A percentile compares a stretch with the other conserved stretches of the same genome.
Conservation (phyloP, 73 alveolate species). For the Tetrahymena malaccensis region DNA sequence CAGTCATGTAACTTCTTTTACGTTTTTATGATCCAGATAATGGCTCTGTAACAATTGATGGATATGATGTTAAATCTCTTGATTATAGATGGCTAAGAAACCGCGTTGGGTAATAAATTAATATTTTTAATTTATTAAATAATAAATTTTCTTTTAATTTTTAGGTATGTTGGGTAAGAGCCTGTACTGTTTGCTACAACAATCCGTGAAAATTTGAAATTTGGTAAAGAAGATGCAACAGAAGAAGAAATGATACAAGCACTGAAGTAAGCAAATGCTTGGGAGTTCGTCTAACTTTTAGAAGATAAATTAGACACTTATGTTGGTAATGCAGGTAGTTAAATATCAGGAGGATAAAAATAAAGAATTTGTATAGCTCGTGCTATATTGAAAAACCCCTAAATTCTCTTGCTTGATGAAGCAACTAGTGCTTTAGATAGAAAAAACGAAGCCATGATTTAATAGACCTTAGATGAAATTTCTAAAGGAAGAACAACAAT, state of each 20-base stretch:
- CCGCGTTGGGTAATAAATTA: constrained; percentile 46
- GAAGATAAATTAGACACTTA: constrained; percentile 67
- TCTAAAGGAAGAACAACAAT: constrained; percentile 44
- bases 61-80: constrained; percentile 48
- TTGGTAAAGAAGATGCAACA: constrained; percentile 65
- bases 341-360: constrained; percentile 65
- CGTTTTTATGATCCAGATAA: constrained; percentile 63
- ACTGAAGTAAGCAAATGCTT: constrained; percentile 44
- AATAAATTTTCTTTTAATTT: not conserved
- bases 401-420: constrained; percentile 72
- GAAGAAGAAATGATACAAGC: constrained; percentile 52
- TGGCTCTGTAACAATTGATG: constrained; percentile 60
- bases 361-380: constrained; percentile 75
- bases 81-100: constrained; percentile 50
- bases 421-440: constrained; percentile 79
- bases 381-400: constrained; percentile 51
- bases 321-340: constrained; percentile 64
- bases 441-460: constrained; percentile 56
- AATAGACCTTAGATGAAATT: constrained; percentile 55
- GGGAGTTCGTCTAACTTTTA: constrained; percentile 65
- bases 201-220: constrained; percentile 65
- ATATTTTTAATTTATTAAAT: not conserved
- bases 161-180: constrained; percentile 78
- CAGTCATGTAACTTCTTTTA: constrained; percentile 59
- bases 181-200: constrained; percentile 90